Base-by-base conservation (phyloP, 345 rosid species). In the Adansonia digitata region DNA sequence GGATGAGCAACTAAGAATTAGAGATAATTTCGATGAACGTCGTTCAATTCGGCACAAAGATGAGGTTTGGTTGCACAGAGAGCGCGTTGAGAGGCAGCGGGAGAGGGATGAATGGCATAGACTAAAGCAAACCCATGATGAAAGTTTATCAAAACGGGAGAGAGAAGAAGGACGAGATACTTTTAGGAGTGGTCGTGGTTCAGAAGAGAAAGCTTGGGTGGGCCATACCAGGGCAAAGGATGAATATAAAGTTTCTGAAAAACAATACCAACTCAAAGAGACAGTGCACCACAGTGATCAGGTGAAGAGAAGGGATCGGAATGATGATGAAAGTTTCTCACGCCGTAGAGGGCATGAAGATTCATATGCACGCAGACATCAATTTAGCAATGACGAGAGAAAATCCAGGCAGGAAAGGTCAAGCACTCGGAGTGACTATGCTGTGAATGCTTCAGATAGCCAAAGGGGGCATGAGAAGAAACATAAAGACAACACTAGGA, bases 21-120 rank as follows among this genome's bases (percentile, higher is more conserved):
- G 95, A 78, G 98, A 92, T 55, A 83, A 77, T 78, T 76, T 86
- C 76, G 93, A 91, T 40, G 94, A 88, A 70, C 88, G 79, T 79
- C 86, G 81, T 76, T 81, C 97, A 88, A 82, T 77, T 66, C 89
- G 92, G 82, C 93, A 88, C 72, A 93, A 88, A 82, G 98, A 91
- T 80, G 96, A 93, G 77, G 77, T 74, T 59, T 88, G 87, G 88
- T 63, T 79, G 48, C 90, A 75, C 70, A 89, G 97, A 84, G 98
- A 90, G 68, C 89, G 90, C 71, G 84, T 83, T 22, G 94, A 91
- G 69, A 84, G 91, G 87, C 88, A 73, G 77, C 88, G 87, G 84
- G 95, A 86, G 75, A 88, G 92, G 74, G 98, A 90, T 61, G 93
- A 85, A 68, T 77, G 81, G 79, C 86, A 85, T 78, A 84, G 84